A percentile compares a stretch with the other conserved stretches of the same genome.
phyloP scores from a whole-genome alignment of 2,329 filamentous ascomycete genomes.

The Neonectria coccinea region DNA sequence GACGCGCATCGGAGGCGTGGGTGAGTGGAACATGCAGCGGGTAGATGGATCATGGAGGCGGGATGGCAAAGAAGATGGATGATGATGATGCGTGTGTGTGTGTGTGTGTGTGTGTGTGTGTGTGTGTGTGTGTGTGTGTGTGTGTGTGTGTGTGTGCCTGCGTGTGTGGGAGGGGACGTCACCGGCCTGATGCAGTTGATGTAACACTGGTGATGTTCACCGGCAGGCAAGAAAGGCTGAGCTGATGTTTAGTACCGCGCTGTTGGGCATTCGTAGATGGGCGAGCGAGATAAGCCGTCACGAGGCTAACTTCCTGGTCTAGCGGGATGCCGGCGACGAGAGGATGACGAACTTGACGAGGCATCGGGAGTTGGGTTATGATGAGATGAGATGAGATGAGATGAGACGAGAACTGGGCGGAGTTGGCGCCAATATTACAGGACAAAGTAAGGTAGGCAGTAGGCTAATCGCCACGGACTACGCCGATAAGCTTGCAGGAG shows the following conservation, averaged over 20 bases:
- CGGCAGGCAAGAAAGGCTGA: slow-evolving; percentile 25
- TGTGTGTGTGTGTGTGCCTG: neutral
- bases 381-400: neutral
- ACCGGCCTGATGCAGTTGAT: neutral
- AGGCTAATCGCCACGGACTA: neutral
- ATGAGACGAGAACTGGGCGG: neutral
- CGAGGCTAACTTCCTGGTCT: slow-evolving; percentile 15
- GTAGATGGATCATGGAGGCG: slow-evolving; percentile 7
- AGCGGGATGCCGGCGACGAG: slow-evolving; percentile 7
- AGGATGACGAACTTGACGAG: neutral
- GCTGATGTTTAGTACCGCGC: neutral
- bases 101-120: neutral
- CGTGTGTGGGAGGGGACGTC: neutral
- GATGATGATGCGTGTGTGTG: too few relatives aligned
- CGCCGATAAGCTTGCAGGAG: slow-evolving; percentile 20
- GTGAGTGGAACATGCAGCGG: slow-evolving; percentile 6
- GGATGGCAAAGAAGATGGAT: neutral
- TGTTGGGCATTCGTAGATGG: neutral
- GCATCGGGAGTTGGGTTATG: neutral
- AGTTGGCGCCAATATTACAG: slow-evolving; percentile 10
- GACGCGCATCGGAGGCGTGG: neutral
- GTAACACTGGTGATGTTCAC: neutral
- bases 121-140: neutral
- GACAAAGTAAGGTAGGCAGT: too few relatives aligned
- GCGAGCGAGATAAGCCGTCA: slow-evolving; percentile 31